Evolutionary conservation across 257 asterid species (phyloP).

Genomic region (Gardenia jasminoides): DNA sequence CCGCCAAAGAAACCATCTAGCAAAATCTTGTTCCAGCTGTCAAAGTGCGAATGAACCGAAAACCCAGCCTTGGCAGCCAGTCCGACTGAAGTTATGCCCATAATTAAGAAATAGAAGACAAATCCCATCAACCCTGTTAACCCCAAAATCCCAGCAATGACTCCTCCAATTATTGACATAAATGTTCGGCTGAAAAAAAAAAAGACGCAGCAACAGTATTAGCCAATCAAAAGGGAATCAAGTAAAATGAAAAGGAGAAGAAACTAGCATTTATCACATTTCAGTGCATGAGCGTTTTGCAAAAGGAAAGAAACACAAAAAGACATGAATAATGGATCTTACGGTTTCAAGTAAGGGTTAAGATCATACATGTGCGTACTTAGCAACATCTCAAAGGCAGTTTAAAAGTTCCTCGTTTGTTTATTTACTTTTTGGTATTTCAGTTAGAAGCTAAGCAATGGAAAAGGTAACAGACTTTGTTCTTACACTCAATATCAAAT

Average conservation of each 20-base stretch:
- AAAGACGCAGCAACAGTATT: background rate
- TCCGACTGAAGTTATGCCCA: slow-evolving; percentile 79
- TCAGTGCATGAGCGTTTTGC: background rate
- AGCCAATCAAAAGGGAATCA: slow-evolving; percentile 8
- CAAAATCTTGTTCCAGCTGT: slow-evolving; percentile 73
- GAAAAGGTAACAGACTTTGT: no score
- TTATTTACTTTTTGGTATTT: no score
- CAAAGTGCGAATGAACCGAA: slow-evolving; percentile 63
- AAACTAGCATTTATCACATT: no score
- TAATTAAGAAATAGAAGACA: slow-evolving; percentile 68
- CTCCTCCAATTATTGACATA: slow-evolving; percentile 91
- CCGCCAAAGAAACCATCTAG: slow-evolving; percentile 82
- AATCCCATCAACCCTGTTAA: slow-evolving; percentile 70
- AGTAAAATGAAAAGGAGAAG: background rate
- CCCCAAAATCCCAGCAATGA: slow-evolving; percentile 78
- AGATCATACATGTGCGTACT: background rate
- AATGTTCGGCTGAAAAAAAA: slow-evolving; percentile 70
- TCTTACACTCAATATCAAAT: no score
- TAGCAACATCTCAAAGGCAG: background rate
- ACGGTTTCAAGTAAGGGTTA: background rate
- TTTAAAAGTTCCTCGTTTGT: no score
- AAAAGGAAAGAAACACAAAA: background rate
- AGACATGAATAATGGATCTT: background rate
- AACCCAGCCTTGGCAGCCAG: slow-evolving; percentile 85
- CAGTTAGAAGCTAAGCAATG: no score